phyloP scores from a whole-genome alignment of 495 filamentous ascomycete species.

The Penicillium chermesinum region DNA sequence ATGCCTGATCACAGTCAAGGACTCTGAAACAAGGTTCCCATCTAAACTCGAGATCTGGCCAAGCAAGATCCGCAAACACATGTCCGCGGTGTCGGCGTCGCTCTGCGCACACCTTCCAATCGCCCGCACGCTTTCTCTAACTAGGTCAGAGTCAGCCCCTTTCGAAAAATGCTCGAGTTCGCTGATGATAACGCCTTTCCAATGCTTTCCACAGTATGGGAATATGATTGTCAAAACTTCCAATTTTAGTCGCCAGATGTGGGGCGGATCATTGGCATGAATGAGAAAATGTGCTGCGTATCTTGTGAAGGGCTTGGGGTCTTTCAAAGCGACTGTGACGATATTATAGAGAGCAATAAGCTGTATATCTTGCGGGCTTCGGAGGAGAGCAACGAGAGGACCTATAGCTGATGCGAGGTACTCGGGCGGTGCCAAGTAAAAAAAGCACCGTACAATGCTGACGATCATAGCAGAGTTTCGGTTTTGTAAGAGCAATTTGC shows the following conservation, averaged over 20 bases:
- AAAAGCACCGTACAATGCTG: constrained; percentile 77
- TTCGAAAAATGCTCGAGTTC: constrained; percentile 91
- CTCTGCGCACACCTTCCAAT: constrained; percentile 89
- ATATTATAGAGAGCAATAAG: constrained; percentile 90
- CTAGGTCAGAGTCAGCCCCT: constrained; percentile 66
- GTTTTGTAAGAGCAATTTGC: constrained; percentile 78
- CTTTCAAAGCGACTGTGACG: constrained; percentile 72
- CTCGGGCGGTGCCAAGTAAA: constrained; percentile 70
- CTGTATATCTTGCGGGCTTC: constrained; percentile 79
- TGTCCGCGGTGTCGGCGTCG: constrained; percentile 59
- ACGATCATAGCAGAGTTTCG: constrained; percentile 91
- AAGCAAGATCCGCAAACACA: constrained; percentile 78
- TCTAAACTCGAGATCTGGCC: constrained; percentile 79
- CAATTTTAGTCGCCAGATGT: constrained; percentile 84
- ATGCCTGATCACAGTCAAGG: constrained; percentile 87
- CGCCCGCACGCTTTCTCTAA: constrained; percentile 82
- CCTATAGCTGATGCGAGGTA: constrained; percentile 69
- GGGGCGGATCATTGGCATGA: constrained; percentile 70
- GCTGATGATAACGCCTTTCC: constrained; percentile 79
- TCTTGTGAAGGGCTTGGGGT: constrained; percentile 71
- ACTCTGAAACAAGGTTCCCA: constrained; percentile 82
- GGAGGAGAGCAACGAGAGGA: constrained; percentile 77
- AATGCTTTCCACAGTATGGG: constrained; percentile 66
- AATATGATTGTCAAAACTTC: constrained; percentile 88
- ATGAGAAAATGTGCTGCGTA: constrained; percentile 86